A percentile compares a stretch with the other conserved stretches of the same genome.
Conservation (phyloP, 2,329 filamentous ascomycete species). For the Zymoseptoria crescenta region DNA sequence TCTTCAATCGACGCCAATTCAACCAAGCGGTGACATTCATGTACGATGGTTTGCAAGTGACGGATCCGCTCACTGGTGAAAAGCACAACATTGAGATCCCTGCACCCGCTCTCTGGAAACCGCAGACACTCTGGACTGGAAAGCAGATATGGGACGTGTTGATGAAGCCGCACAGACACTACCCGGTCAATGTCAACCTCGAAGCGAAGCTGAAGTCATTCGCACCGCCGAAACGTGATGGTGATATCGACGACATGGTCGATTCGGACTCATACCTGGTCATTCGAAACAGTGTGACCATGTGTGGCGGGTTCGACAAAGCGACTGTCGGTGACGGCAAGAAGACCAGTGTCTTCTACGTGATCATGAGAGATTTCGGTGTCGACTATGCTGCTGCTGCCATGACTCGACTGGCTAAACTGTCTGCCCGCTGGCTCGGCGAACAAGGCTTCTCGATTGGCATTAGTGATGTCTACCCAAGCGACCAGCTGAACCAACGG, state of each 20-base stretch:
- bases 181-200: conserved; percentile 76
- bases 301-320: conserved; percentile 98
- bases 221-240: conserved; percentile 49
- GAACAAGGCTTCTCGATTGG: conserved; percentile 95
- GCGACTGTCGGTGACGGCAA: conserved; percentile 94
- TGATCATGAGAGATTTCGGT: conserved; percentile 90
- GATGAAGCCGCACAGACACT: conserved; percentile 81
- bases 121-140: conserved; percentile 84
- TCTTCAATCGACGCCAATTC: conserved; percentile 83
- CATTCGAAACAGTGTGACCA: conserved; percentile 90
- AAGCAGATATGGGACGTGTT: conserved; percentile 93
- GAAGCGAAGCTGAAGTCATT: conserved; percentile 88
- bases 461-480: conserved; percentile 88
- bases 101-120: conserved; percentile 77
- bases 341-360: conserved; percentile 96
- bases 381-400: conserved; percentile 78
- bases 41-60: conserved; percentile 61
- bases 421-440: conserved; percentile 80
- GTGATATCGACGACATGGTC: conserved; percentile 70
- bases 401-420: conserved; percentile 88
- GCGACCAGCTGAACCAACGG: conserved; percentile 57
- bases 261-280: conserved; percentile 73
- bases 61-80: conserved; percentile 39
- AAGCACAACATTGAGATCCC: conserved; percentile 70
- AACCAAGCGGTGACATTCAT: conserved; percentile 88